Conservation (phyloP, 768 basidiomycete species). For the Leccinellum rugosiceps region DNA sequence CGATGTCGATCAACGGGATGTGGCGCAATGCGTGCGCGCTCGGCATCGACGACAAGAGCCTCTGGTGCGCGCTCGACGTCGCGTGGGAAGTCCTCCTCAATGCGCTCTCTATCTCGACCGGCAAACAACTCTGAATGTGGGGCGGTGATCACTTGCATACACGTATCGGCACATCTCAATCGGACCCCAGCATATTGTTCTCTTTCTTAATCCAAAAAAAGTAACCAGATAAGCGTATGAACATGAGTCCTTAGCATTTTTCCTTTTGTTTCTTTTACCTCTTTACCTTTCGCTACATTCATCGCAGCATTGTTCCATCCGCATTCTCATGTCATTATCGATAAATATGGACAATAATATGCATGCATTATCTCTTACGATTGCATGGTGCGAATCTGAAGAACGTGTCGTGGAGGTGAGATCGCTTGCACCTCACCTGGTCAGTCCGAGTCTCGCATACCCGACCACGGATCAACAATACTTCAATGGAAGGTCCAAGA, state of each 20-base stretch:
- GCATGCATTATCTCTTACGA: conserved; percentile 5
- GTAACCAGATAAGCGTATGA: conserved; percentile 22
- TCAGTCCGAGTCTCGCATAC: too few species aligned
- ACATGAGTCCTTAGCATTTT: conserved; percentile 6
- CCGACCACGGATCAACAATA: neutral
- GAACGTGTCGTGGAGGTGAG: neutral
- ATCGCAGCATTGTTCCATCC: neutral
- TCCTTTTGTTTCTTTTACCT: neutral
- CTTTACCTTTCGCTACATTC: neutral
- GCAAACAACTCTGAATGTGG: conserved; percentile 14
- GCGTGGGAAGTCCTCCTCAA: conserved; percentile 48
- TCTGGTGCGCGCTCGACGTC: conserved; percentile 48
- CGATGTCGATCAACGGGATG: conserved; percentile 40
- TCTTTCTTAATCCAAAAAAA: conserved; percentile 1
- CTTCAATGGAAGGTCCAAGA: neutral
- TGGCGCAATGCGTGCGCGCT: conserved; percentile 51
- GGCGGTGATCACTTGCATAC: neutral
- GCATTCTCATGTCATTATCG: conserved; percentile 17
- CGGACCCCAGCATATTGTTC: neutral
- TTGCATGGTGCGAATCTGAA: neutral
- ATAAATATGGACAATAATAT: conserved; percentile 22
- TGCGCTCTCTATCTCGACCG: conserved; percentile 36
- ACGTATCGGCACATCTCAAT: conserved; percentile 1
- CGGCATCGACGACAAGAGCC: conserved; percentile 45
- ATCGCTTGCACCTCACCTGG: neutral